These are phyloP conservation scores for Neurospora tetraspora DNA, from an alignment of 495 filamentous ascomycete genomes.

Conservation along the genomic window DNA sequence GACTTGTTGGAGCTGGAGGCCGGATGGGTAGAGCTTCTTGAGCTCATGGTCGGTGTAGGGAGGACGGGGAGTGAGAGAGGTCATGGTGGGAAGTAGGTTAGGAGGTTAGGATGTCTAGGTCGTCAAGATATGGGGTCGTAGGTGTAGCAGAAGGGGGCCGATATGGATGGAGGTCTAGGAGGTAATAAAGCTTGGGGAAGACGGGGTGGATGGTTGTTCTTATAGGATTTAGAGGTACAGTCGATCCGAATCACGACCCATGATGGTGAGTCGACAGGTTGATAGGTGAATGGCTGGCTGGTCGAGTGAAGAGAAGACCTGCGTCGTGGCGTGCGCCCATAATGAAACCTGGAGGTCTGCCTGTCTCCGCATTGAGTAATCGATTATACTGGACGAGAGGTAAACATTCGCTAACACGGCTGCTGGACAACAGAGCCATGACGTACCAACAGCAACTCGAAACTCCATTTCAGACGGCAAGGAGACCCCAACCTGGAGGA, in stretches of 20 bases:
- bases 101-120: too few species aligned
- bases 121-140: not conserved
- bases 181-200: not conserved
- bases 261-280: not conserved
- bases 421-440: not conserved
- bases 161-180: too few species aligned
- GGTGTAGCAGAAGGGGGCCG: not conserved
- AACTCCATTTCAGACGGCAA: not conserved
- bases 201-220: not conserved
- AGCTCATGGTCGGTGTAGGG: conserved; percentile 81
- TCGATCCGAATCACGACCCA: not conserved
- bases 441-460: not conserved
- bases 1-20: conserved; percentile 74
- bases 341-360: not conserved
- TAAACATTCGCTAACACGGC: not conserved
- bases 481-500: not conserved
- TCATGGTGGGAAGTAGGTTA: conserved; percentile 44
- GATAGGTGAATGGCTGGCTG: not conserved
- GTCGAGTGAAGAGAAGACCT: not conserved
- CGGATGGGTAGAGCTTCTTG: conserved; percentile 64
- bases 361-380: not conserved
- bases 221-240: not conserved
- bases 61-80: conserved; percentile 59
- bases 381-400: not conserved
- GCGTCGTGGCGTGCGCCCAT: not conserved